Percentiles rank a stretch among this genome's conserved stretches.
phyloP scores from a whole-genome alignment of 805 yeast species.

The Yamadazyma scolyti region DNA sequence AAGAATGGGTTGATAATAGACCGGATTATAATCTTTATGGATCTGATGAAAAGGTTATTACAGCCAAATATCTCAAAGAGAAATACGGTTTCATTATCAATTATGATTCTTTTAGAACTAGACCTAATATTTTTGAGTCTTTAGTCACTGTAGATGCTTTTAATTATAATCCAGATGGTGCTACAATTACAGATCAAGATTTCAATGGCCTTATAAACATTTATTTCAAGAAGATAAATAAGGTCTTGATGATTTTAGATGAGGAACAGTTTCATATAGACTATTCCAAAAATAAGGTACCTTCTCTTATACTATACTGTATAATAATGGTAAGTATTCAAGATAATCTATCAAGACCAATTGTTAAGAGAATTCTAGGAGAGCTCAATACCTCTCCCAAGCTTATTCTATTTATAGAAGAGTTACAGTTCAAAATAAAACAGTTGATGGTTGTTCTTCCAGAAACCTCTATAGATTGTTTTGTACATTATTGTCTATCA shows the following conservation, averaged over 20 bases:
- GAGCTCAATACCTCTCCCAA: not conserved
- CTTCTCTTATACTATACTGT: slow-evolving; percentile 19
- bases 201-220: slow-evolving; percentile 16
- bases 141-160: too few species aligned
- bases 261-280: slow-evolving; percentile 25
- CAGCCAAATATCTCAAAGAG: too few species aligned
- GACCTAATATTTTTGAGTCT: too few species aligned
- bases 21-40: too few species aligned
- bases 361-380: slow-evolving; percentile 10
- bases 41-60: too few species aligned
- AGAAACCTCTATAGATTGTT: slow-evolving; percentile 23
- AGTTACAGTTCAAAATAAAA: slow-evolving; percentile 25
- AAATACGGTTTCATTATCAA: too few species aligned
- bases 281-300: slow-evolving; percentile 16
- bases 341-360: slow-evolving; percentile 24
- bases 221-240: slow-evolving; percentile 27
- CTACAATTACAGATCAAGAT: too few species aligned
- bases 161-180: too few species aligned
- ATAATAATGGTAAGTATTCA: slow-evolving; percentile 23
- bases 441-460: slow-evolving; percentile 22
- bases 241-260: slow-evolving; percentile 26
- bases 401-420: slow-evolving; percentile 3
- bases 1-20: too few species aligned
- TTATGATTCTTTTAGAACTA: too few species aligned
- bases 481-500: slow-evolving; percentile 19